A percentile compares a stretch with the other conserved stretches of the same genome.
phyloP scores from a whole-genome alignment of 1,284 basidiomycete species.

The Takashimella koratensis region DNA sequence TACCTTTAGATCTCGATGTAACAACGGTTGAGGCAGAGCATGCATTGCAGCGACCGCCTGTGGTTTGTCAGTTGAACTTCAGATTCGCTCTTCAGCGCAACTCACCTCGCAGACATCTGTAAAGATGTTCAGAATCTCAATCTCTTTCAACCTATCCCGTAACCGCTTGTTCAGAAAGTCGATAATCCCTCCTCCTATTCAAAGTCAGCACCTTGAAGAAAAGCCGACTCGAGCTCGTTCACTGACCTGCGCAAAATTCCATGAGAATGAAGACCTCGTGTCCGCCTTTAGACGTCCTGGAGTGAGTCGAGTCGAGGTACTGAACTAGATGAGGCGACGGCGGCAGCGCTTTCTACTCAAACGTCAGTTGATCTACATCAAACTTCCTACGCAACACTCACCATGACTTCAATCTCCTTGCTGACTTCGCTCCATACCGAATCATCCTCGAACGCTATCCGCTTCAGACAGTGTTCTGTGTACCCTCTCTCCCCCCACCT shows the following conservation, averaged over 20 bases:
- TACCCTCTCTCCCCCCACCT: slow-evolving; percentile 56
- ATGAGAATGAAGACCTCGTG: slow-evolving; percentile 99
- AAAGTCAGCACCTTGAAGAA: not conserved
- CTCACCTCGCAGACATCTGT: slow-evolving; percentile 79
- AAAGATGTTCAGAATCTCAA: slow-evolving; percentile 96
- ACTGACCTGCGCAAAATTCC: slow-evolving; percentile 79
- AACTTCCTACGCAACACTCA: slow-evolving; percentile 51
- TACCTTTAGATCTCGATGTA: slow-evolving; percentile 93
- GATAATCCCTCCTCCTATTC: slow-evolving; percentile 88
- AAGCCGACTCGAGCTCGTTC: not conserved
- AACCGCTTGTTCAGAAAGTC: slow-evolving; percentile 98
- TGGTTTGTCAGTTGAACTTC: not conserved
- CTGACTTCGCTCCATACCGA: slow-evolving; percentile 88
- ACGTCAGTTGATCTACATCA: too few relatives aligned
- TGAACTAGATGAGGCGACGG: slow-evolving; percentile 40
- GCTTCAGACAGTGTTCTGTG: slow-evolving; percentile 94
- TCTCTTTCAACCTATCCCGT: slow-evolving; percentile 86
- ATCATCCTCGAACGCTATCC: slow-evolving; percentile 90
- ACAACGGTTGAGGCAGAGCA: slow-evolving; percentile 72
- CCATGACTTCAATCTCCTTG: slow-evolving; percentile 98
- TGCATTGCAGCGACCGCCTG: slow-evolving; percentile 90
- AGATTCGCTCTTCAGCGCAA: not conserved
- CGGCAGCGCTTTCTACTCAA: slow-evolving; percentile 34
- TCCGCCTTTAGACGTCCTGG: slow-evolving; percentile 70
- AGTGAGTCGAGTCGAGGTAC: slow-evolving; percentile 64